Evolutionary conservation across 768 basidiomycete genomes (phyloP).

Genomic region (Pleurotus djamor): DNA sequence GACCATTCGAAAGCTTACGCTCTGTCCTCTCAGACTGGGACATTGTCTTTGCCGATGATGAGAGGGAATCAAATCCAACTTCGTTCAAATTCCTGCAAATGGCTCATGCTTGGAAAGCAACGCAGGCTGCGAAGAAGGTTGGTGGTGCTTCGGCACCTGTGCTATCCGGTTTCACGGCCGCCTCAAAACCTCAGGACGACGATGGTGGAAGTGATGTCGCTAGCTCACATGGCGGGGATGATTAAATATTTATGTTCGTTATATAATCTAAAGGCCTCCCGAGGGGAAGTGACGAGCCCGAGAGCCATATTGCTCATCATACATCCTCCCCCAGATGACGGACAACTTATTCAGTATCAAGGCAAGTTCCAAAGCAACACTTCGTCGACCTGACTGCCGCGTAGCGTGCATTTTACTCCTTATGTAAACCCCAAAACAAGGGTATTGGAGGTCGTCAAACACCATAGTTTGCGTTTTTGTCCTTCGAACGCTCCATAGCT

Average conservation of each 20-base stretch:
- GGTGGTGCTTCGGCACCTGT: constrained; percentile 23
- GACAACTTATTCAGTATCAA: too few species aligned
- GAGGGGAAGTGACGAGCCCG: too few species aligned
- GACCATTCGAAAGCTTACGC: neutral
- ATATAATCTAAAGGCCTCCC: neutral
- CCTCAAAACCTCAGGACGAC: constrained; percentile 20
- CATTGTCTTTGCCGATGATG: constrained; percentile 95
- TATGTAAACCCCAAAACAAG: too few species aligned
- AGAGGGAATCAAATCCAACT: constrained; percentile 88
- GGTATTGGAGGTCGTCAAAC: too few species aligned
- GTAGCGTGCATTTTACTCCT: neutral
- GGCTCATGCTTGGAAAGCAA: constrained; percentile 86
- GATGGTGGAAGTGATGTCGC: constrained; percentile 48
- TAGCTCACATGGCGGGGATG: constrained; percentile 46
- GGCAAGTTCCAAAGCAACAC: too few species aligned
- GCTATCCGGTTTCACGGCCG: constrained; percentile 49
- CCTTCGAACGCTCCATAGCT: constrained; percentile 53
- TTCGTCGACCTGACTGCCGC: too few species aligned
- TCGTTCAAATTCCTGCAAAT: constrained; percentile 95
- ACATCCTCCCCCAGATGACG: too few species aligned
- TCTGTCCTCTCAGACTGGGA: constrained; percentile 73
- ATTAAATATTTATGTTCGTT: neutral
- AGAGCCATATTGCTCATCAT: too few species aligned
- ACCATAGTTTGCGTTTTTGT: constrained; percentile 24
- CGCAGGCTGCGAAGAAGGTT: constrained; percentile 41